Conservation (phyloP, 371 early-diverging fungal species). For the Lichtheimia corymbifera region DNA sequence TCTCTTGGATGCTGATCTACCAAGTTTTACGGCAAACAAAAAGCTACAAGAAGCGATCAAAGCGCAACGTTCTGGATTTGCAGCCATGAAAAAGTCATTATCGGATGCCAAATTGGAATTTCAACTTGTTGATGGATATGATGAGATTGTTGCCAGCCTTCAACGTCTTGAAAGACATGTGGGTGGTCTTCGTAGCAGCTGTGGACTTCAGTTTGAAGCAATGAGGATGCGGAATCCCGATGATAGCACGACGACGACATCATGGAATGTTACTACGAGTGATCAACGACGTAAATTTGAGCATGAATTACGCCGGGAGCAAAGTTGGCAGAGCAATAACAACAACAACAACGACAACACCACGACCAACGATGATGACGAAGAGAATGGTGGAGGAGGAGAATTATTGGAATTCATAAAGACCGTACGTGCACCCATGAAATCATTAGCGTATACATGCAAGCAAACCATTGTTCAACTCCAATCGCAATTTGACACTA, state of each 20-base stretch:
- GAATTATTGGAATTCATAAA: constrained; percentile 56
- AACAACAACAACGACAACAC: neutral
- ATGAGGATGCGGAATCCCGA: constrained; percentile 18
- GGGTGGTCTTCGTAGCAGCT: constrained; percentile 65
- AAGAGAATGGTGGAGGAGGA: constrained; percentile 9
- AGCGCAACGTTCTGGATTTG: constrained; percentile 63
- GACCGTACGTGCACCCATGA: constrained; percentile 57
- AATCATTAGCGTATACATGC: constrained; percentile 63
- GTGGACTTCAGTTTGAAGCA: constrained; percentile 65
- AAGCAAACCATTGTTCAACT: constrained; percentile 58
- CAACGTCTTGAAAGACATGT: constrained; percentile 67
- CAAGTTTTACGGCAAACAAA: constrained; percentile 52
- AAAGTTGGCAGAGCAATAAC: constrained; percentile 1
- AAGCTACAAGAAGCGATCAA: constrained; percentile 53
- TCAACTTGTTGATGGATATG: constrained; percentile 44
- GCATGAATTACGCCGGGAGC: constrained; percentile 20
- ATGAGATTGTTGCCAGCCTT: constrained; percentile 44
- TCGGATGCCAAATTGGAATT: constrained; percentile 65
- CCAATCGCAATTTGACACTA: constrained; percentile 41
- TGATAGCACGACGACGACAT: neutral
- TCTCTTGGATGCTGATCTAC: constrained; percentile 57
- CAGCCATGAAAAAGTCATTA: constrained; percentile 55
- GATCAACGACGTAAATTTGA: constrained; percentile 18
- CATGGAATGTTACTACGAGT: constrained; percentile 10
- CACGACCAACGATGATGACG: neutral